Evolutionary conservation across 768 basidiomycete species (phyloP).

Genomic region (Macrolepiota fuliginosa): DNA sequence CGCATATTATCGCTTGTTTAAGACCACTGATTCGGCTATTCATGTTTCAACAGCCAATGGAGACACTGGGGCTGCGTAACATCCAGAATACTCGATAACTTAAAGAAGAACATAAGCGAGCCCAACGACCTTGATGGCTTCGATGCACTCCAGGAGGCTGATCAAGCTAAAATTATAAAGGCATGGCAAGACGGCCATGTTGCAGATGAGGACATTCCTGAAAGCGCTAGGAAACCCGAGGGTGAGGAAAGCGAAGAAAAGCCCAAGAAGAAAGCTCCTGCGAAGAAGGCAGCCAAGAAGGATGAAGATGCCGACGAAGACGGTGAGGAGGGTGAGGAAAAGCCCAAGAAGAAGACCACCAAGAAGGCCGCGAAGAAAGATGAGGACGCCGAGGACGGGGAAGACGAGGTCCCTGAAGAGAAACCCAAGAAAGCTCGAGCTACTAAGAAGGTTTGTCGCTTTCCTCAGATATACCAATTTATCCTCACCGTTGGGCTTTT

Average conservation of each 20-base stretch:
- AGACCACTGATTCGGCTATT: conserved; percentile 5
- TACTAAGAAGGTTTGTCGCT: conserved; percentile 24
- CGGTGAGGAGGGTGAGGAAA: conserved; percentile 30
- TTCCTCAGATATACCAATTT: not conserved
- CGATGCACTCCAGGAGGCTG: conserved; percentile 66
- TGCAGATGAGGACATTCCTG: conserved; percentile 81
- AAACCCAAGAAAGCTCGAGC: conserved; percentile 49
- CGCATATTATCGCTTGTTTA: conserved; percentile 5
- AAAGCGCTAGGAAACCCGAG: conserved; percentile 59
- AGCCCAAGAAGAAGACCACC: conserved; percentile 41
- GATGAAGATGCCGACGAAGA: conserved; percentile 24
- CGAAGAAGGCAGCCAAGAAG: conserved; percentile 28
- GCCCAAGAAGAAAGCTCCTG: conserved; percentile 39
- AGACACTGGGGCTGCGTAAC: conserved; percentile 92
- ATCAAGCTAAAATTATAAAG: conserved; percentile 65
- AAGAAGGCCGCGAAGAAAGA: conserved; percentile 27
- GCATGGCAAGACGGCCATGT: conserved; percentile 81
- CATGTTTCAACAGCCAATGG: conserved; percentile 53
- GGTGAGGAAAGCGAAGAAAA: conserved; percentile 48
- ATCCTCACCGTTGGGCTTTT: not conserved
- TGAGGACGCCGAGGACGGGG: conserved; percentile 22
- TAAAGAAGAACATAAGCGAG: conserved; percentile 58
- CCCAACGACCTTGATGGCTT: conserved; percentile 82
- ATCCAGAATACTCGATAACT: conserved; percentile 61
- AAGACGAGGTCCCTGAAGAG: conserved; percentile 35